A percentile compares a stretch with the other conserved stretches of the same genome.
phyloP scores from a whole-genome alignment of 2,329 filamentous ascomycete genomes.

The Parafenestella ontariensis region DNA sequence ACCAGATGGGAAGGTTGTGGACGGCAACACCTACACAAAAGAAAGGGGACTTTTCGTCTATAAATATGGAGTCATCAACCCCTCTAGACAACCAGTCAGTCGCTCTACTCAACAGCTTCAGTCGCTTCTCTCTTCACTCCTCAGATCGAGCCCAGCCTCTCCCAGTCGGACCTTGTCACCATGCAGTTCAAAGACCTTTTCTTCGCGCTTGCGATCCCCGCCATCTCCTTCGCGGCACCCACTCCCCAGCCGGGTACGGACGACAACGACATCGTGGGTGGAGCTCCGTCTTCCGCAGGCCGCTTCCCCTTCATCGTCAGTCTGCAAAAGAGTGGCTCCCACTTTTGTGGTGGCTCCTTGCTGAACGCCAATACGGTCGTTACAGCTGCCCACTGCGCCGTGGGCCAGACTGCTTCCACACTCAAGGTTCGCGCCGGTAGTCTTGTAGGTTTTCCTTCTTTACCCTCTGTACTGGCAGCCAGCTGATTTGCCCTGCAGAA shows the following conservation, averaged over 20 bases:
- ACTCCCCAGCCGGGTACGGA: slow-evolving; percentile 19
- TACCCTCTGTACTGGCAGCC: neutral
- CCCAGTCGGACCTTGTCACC: slow-evolving; percentile 4
- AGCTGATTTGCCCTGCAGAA: slow-evolving; percentile 9
- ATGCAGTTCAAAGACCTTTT: slow-evolving; percentile 25
- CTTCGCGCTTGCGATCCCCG: slow-evolving; percentile 26
- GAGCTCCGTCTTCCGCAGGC: slow-evolving; percentile 18
- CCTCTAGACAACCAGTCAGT: slow-evolving; percentile 21
- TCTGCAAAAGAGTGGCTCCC: slow-evolving; percentile 20
- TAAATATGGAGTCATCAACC: slow-evolving; percentile 19
- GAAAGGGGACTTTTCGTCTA: slow-evolving; percentile 8
- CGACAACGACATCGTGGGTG: slow-evolving; percentile 25
- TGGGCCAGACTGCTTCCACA: slow-evolving; percentile 16
- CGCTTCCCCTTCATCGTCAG: slow-evolving; percentile 36
- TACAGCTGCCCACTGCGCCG: slow-evolving; percentile 33
- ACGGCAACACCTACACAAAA: slow-evolving; percentile 2
- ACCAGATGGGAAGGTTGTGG: slow-evolving; percentile 16
- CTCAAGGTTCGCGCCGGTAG: slow-evolving; percentile 27
- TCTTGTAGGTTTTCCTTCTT: slow-evolving; percentile 14
- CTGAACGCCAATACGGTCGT: slow-evolving; percentile 33
- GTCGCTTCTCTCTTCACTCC: neutral
- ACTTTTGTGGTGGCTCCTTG: slow-evolving; percentile 32
- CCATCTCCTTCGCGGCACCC: slow-evolving; percentile 17
- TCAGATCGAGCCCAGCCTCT: slow-evolving; percentile 7
- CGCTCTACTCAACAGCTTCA: slow-evolving; percentile 13